Base-by-base conservation (phyloP, 1,139 yeast genomes). In the Yamadazyma songkhlaensis region DNA sequence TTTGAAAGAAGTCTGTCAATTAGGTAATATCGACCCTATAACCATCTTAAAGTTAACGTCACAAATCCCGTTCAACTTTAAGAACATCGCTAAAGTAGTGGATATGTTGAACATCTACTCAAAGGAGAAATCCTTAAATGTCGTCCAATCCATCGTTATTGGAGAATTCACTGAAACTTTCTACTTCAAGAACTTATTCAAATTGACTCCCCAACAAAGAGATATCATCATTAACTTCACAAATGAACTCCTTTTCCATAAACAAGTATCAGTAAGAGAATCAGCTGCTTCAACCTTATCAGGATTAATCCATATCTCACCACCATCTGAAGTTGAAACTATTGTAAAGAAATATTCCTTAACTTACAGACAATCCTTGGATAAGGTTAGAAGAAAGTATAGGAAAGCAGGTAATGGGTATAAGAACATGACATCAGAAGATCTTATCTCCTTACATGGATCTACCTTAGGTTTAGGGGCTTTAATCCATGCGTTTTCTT, bases 381-480 rank as follows among this genome's bases (percentile, higher is more conserved):
- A 67, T 34, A 43, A 40, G 12, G 43, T 60, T 41, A 61, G 68
- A 51, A 66, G 41, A 36, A 57, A 51, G 40, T 59, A 63, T 35
- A 58, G 62, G 42, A 55, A 54, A 59, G 35, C 41, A 6, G 63
- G 61, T 1, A 60, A 56, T 44, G 38, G 34, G 27, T 60, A 57
- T 44, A 64, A 60, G 44, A 56, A 53, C 29, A 50, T 58, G 35
- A 48, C 73, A 0, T 51, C 61, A 27, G 72, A 70, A 4, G 79
- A 79, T 43, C 51, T 62, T 3, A 64, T 75, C 9, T 59, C 64
- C 9, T 64, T 90, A 6, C 98, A 92, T 54, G 96, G 94, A 2
- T 90, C 96, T 2, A 84, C 92, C 0, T 65, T 94, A 21, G 97
- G 97, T 0, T 66, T 92, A 9, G 96, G 97, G 3, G 85, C 97